Base-by-base conservation (phyloP, 805 yeast genomes). In the Yamadazyma phyllophila region DNA sequence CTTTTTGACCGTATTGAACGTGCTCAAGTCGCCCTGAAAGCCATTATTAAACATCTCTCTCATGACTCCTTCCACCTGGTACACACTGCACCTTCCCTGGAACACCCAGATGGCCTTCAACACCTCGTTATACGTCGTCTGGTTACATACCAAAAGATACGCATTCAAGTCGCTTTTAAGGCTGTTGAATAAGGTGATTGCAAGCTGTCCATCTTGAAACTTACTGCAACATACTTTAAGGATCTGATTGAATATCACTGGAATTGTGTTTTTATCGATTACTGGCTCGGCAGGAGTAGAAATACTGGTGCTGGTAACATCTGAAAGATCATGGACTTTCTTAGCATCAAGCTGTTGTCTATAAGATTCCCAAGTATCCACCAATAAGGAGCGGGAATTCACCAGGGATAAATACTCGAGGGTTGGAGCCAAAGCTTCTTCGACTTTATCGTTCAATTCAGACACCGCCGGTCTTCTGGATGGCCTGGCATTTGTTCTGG, bases 21-120 rank as follows among this genome's bases (percentile, higher is more conserved):
- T 71, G 26, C 48, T 43, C 26, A 58, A 33, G 43, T 71, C 69
- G 2, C 77, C 77, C 17, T 46, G 41, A 44, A 67, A 69, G 17
- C 77, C 77, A 47, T 67, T 68, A 47, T 69, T 67, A 27, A 54
- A 48, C 77, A 71, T 71, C 50, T 71, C 77, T 43, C 60, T 57
- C 26, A 53, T 54, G 1, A 60, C 51, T 48, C 58, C 61, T 54
- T 69, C 75, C 17, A 71, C 56, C 15, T 61, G 65, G 46, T 62
- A 62, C 20, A 71, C 49, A 39, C 60, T 61, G 9, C 65, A 53
- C 49, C 67, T 68, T 14, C 77, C 77, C 40, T 55, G 56, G 51
- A 54, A 71, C 1, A 70, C 56, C 75, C 76, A 70, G 40, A 58
- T 55, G 14, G 62, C 53, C 42, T 64, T 59, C 36, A 71, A 49